A percentile compares a stretch with the other conserved stretches of the same genome.
phyloP scores from a whole-genome alignment of 176 grass and related monocot species.

The Raddia guianensis region DNA sequence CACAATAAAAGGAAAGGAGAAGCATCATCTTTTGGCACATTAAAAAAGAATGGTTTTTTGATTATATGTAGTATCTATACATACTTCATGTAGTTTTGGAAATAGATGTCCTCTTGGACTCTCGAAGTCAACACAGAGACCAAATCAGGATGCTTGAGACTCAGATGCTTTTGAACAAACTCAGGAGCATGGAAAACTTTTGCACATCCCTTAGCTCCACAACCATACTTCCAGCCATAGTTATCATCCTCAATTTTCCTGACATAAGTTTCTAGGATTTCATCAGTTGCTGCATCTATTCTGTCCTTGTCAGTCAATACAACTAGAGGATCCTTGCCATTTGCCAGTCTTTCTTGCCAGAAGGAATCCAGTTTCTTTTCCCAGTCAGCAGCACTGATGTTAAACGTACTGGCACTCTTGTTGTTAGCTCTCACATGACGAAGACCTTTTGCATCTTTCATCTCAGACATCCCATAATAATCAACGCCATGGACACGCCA shows the following conservation, averaged over 20 bases:
- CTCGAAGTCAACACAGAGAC: slow-evolving; percentile 59
- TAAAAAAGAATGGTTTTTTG: slow-evolving; percentile 8
- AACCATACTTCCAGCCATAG: slow-evolving; percentile 74
- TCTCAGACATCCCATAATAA: slow-evolving; percentile 94
- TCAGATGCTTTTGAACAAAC: slow-evolving; percentile 92
- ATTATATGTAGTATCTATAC: slow-evolving; percentile 22
- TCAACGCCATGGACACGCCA: slow-evolving; percentile 86
- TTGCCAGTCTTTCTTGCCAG: slow-evolving; percentile 65
- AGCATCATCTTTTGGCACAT: slow-evolving; percentile 19
- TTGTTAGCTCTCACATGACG: slow-evolving; percentile 75
- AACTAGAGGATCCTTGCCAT: slow-evolving; percentile 73
- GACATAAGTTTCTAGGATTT: slow-evolving; percentile 56
- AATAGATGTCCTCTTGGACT: slow-evolving; percentile 79
- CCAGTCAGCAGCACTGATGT: slow-evolving; percentile 61
- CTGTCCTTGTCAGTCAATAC: slow-evolving; percentile 73
- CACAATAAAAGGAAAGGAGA: slow-evolving; percentile 37
- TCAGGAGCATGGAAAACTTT: slow-evolving; percentile 88
- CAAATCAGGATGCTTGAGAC: slow-evolving; percentile 77
- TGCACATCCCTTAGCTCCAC: slow-evolving; percentile 76
- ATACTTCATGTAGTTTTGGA: slow-evolving; percentile 95
- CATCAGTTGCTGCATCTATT: slow-evolving; percentile 61
- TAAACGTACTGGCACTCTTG: slow-evolving; percentile 45
- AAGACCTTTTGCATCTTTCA: slow-evolving; percentile 64
- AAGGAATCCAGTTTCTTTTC: slow-evolving; percentile 86
- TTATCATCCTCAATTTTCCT: slow-evolving; percentile 77